These are phyloP conservation scores for Solanum ossicruentum DNA, from an alignment of 257 asterid species.

Conservation along the genomic window DNA sequence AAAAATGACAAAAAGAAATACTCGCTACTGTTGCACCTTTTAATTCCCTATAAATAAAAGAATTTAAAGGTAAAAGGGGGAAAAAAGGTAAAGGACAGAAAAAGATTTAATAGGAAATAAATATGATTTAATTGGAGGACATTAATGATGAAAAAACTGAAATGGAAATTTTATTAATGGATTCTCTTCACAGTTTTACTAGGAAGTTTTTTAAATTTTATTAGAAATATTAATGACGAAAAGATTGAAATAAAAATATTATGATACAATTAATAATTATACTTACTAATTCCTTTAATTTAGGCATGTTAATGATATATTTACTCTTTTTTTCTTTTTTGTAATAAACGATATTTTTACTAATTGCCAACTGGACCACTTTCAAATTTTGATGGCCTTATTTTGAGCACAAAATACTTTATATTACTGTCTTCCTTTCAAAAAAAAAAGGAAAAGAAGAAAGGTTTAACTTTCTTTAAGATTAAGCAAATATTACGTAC, in stretches of 20 bases:
- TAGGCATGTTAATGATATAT: not conserved
- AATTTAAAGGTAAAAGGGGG: not conserved
- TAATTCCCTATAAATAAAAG: not conserved
- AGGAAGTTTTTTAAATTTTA: not conserved
- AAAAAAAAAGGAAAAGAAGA: not conserved
- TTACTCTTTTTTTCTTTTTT: not conserved
- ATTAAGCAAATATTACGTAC: not conserved
- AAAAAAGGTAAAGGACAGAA: not conserved
- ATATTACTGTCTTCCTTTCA: not conserved
- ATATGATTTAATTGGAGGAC: not conserved
- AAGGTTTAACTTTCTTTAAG: not conserved
- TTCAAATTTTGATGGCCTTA: not conserved
- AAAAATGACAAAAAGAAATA: not conserved
- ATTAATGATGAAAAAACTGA: not conserved
- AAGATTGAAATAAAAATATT: not conserved
- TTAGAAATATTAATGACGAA: not conserved
- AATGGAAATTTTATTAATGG: not conserved
- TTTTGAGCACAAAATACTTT: not conserved
- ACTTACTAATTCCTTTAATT: not conserved
- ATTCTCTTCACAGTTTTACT: not conserved
- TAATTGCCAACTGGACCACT: not conserved
- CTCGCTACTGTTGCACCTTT: not conserved
- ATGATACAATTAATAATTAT: not conserved
- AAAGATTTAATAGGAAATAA: not conserved
- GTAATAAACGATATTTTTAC: not conserved